Conservation (phyloP, 495 filamentous ascomycete species). For the Hypomontagnella submonticulosa region DNA sequence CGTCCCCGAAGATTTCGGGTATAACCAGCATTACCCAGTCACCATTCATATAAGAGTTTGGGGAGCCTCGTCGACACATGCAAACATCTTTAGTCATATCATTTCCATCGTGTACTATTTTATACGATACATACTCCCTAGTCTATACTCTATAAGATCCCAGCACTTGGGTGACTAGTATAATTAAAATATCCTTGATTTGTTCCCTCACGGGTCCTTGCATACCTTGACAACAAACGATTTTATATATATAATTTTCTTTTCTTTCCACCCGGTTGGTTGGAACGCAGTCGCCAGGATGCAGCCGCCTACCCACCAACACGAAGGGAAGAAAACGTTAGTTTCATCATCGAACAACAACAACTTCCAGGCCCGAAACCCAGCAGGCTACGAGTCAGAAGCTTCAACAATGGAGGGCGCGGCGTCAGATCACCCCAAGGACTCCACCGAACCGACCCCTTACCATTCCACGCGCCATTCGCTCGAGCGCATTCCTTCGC, state of each 20-base stretch:
- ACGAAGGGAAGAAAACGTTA: background rate
- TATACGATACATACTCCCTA: too few relatives aligned
- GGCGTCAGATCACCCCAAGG: constrained; percentile 5
- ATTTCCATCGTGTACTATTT: too few relatives aligned
- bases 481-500: constrained; percentile 43
- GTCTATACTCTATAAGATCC: too few relatives aligned
- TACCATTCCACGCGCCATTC: constrained; percentile 25
- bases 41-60: constrained; percentile 19
- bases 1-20: constrained; percentile 7
- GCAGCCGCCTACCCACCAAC: background rate
- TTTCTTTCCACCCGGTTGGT: background rate
- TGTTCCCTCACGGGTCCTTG: constrained; percentile 1
- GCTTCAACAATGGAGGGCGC: constrained; percentile 31
- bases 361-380: constrained; percentile 20
- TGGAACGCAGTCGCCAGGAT: too few relatives aligned
- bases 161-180: too few relatives aligned
- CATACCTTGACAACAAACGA: background rate
- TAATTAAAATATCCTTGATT: too few relatives aligned
- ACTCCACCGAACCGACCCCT: constrained; percentile 15
- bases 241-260: constrained; percentile 6
- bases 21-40: background rate
- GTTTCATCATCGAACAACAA: constrained; percentile 19
- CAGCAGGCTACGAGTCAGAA: constrained; percentile 35
- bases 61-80: background rate
- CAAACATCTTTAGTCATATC: constrained; percentile 3